phyloP scores from a whole-genome alignment of 2,329 filamentous ascomycete genomes.

The Stagonosporopsis vannaccii region DNA sequence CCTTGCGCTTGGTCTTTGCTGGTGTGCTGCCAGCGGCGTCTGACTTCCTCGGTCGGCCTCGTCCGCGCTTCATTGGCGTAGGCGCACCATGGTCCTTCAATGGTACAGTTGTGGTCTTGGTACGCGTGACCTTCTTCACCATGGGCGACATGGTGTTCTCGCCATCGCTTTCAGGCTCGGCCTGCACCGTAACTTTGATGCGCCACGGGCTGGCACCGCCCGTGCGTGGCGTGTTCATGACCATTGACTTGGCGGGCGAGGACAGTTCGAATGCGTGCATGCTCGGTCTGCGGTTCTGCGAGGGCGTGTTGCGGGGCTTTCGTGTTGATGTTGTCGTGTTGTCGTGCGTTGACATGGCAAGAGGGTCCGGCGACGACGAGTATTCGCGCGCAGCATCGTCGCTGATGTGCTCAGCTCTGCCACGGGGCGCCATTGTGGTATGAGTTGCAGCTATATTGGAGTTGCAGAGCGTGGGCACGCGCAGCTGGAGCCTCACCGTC shows the following conservation, averaged over 20 bases:
- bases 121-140: conserved; percentile 36
- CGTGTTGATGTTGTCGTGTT: conserved; percentile 29
- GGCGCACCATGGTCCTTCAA: conserved; percentile 50
- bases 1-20: conserved; percentile 39
- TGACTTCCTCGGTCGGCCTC: conserved; percentile 49
- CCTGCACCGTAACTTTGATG: conserved; percentile 60
- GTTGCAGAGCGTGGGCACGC: conserved; percentile 17
- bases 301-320: conserved; percentile 25
- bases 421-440: conserved; percentile 34
- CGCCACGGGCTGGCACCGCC: conserved; percentile 55
- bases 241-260: conserved; percentile 55
- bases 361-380: conserved; percentile 49
- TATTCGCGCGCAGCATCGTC: conserved; percentile 32
- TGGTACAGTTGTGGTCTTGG: conserved; percentile 51
- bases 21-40: conserved; percentile 31
- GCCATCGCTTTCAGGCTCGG: conserved; percentile 50
- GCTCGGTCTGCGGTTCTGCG: conserved; percentile 28
- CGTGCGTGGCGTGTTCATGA: conserved; percentile 51
- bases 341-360: conserved; percentile 40
- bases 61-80: conserved; percentile 46
- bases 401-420: conserved; percentile 20
- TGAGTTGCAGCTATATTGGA: not conserved
- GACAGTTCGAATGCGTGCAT: conserved; percentile 34
- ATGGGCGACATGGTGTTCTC: conserved; percentile 44
- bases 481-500: not conserved